Evolutionary conservation across 805 yeast genomes (phyloP).

Genomic region (Wickerhamiella vanderwaltii): DNA sequence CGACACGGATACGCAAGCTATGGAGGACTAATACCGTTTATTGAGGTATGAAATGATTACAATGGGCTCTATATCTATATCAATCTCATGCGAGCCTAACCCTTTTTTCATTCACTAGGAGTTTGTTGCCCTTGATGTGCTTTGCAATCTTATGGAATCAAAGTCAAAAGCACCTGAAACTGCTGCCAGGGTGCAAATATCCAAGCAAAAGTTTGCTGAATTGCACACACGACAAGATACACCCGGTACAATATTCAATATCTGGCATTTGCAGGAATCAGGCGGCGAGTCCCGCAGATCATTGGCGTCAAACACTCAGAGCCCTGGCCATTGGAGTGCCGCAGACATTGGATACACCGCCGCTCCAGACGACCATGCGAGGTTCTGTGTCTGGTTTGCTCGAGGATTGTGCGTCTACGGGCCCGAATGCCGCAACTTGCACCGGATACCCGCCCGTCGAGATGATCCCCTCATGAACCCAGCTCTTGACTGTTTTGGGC

Average conservation of each 20-base stretch:
- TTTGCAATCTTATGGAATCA: background rate
- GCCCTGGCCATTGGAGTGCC: conserved; percentile 5
- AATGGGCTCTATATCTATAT: background rate
- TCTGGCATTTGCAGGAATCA: conserved; percentile 10
- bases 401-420: conserved; percentile 82
- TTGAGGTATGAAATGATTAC: background rate
- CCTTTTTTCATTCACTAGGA: background rate
- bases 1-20: background rate
- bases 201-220: conserved; percentile 5
- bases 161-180: background rate
- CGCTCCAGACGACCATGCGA: conserved; percentile 3
- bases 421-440: conserved; percentile 59
- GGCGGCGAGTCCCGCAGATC: conserved; percentile 4
- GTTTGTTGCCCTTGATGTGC: background rate
- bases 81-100: no score
- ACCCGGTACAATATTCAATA: conserved; percentile 8
- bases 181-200: conserved; percentile 5
- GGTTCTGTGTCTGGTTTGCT: conserved; percentile 75
- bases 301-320: background rate
- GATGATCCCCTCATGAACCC: conserved; percentile 41
- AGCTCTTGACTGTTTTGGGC: conserved; percentile 80
- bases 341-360: conserved; percentile 6
- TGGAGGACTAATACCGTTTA: background rate
- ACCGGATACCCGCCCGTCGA: conserved; percentile 51
- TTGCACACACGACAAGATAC: conserved; percentile 2